These are phyloP conservation scores for Colletotrichum chrysophilum DNA, from an alignment of 2,329 filamentous ascomycete species.

Conservation along the genomic window DNA sequence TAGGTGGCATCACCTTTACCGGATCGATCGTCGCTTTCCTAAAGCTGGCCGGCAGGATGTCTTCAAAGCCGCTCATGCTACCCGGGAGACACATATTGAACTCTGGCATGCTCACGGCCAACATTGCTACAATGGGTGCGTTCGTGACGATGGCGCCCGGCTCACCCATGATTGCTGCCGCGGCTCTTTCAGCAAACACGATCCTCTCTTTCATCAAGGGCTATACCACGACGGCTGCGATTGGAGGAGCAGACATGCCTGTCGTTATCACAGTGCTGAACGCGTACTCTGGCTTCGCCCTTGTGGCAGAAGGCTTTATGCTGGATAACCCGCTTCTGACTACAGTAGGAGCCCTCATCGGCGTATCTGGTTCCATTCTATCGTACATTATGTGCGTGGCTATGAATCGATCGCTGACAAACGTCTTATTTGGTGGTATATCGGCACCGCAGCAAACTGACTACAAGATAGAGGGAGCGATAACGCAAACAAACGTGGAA, in stretches of 20 bases:
- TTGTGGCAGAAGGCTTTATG: conserved; percentile 93
- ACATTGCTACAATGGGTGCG: conserved; percentile 82
- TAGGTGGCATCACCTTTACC: conserved; percentile 88
- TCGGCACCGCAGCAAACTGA: conserved; percentile 63
- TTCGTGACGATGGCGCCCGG: conserved; percentile 85
- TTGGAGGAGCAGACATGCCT: conserved; percentile 93
- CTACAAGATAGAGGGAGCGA: conserved; percentile 79
- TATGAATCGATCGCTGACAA: conserved; percentile 90
- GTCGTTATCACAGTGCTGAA: conserved; percentile 92
- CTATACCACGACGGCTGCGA: conserved; percentile 85
- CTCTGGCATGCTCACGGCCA: conserved; percentile 73
- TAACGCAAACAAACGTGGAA: conserved; percentile 80
- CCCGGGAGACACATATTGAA: conserved; percentile 81
- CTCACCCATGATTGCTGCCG: conserved; percentile 78
- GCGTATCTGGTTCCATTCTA: conserved; percentile 86
- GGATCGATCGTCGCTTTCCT: conserved; percentile 89
- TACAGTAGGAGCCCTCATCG: conserved; percentile 85
- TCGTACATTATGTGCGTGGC: conserved; percentile 88
- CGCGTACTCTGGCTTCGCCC: conserved; percentile 87
- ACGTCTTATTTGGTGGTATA: conserved; percentile 87
- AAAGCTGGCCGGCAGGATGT: conserved; percentile 84
- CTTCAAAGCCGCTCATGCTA: conserved; percentile 74
- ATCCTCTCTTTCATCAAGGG: conserved; percentile 83
- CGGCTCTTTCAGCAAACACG: conserved; percentile 78
- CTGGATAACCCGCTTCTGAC: conserved; percentile 85